A percentile compares a stretch with the other conserved stretches of the same genome.
Conservation (phyloP, 768 basidiomycete species). For the Auriscalpium orientale region DNA sequence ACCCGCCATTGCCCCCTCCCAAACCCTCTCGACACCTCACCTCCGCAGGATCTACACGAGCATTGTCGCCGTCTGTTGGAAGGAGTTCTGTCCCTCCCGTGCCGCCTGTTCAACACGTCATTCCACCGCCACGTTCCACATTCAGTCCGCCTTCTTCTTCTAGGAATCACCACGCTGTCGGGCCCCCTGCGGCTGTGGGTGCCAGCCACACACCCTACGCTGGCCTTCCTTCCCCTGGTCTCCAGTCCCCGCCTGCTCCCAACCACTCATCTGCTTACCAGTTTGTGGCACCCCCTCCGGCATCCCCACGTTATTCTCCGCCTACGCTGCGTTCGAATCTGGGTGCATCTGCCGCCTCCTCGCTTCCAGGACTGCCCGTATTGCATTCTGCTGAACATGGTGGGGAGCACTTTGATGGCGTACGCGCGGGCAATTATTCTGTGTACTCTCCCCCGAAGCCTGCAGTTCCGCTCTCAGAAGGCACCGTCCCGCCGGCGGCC, state of each 20-base stretch:
- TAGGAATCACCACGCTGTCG: too few species aligned
- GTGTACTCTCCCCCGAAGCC: too few species aligned
- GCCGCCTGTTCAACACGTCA: background rate
- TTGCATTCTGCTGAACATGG: background rate
- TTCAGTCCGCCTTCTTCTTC: background rate
- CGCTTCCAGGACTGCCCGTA: background rate
- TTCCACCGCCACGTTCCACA: background rate
- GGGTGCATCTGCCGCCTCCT: background rate
- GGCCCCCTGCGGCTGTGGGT: too few species aligned
- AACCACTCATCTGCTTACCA: background rate
- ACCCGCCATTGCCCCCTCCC: slow-evolving; percentile 24
- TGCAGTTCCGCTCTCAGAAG: too few species aligned
- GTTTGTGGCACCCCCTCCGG: background rate
- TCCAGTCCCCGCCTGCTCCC: background rate
- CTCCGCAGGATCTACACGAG: background rate
- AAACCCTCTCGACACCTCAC: slow-evolving; percentile 7
- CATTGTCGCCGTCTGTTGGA: slow-evolving; percentile 4
- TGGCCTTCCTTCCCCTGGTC: background rate
- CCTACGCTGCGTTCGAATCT: background rate
- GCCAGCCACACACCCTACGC: background rate
- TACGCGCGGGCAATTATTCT: too few species aligned
- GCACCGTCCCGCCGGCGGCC: too few species aligned
- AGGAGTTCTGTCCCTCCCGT: background rate
- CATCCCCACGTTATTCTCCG: background rate
- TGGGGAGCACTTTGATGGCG: too few species aligned